phyloP scores from a whole-genome alignment of 768 basidiomycete genomes.

The Gelatoporia subvermispora region DNA sequence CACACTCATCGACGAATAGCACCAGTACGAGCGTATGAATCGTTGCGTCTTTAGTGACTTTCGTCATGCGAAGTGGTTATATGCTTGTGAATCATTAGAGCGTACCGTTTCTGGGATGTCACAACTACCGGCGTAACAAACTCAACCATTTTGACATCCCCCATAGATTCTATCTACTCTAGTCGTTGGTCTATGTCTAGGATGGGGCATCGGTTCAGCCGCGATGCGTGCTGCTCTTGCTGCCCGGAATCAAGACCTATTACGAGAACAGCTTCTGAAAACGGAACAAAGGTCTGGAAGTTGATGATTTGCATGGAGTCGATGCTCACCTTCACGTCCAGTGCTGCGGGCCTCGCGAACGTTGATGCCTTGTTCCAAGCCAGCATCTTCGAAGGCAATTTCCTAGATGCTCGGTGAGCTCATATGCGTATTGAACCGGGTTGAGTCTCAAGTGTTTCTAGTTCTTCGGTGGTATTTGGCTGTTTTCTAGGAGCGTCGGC shows the following conservation, averaged over 20 bases:
- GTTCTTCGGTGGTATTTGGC: slow-evolving; percentile 42
- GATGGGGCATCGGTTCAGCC: slow-evolving; percentile 52
- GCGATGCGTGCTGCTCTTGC: slow-evolving; percentile 47
- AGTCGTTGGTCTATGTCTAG: slow-evolving; percentile 40
- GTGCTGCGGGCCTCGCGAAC: slow-evolving; percentile 31
- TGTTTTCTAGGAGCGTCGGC: slow-evolving; percentile 43
- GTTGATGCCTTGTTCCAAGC: slow-evolving; percentile 32
- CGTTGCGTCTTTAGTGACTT: no score
- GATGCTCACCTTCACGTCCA: slow-evolving; percentile 7
- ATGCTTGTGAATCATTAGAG: no score
- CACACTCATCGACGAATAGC: no score
- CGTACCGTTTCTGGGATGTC: no score
- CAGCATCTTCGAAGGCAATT: slow-evolving; percentile 44
- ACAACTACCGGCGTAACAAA: no score
- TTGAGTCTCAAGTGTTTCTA: slow-evolving; percentile 7
- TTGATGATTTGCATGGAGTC: neutral
- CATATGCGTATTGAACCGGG: neutral
- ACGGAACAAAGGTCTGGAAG: slow-evolving; percentile 28
- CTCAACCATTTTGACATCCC: no score
- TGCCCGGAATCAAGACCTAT: slow-evolving; percentile 30
- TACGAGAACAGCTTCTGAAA: slow-evolving; percentile 23
- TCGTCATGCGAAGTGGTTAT: no score
- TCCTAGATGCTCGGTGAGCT: slow-evolving; percentile 39
- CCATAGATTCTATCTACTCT: slow-evolving; percentile 37
- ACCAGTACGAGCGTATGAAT: no score